Evolutionary conservation across 1,284 basidiomycete genomes (phyloP).

Genomic region (Volvariella surrecta): DNA sequence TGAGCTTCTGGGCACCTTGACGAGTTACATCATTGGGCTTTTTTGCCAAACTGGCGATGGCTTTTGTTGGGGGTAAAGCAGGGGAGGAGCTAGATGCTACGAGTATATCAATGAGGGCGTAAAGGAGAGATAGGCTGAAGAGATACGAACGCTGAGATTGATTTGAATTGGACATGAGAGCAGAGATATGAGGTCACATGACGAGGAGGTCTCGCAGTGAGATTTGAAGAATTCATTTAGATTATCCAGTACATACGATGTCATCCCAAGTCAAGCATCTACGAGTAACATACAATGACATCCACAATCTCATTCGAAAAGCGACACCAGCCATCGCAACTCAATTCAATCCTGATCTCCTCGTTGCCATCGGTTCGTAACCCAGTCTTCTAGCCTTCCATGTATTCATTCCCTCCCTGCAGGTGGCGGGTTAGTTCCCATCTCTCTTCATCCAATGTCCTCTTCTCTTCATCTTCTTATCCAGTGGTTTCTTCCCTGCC

Average conservation of each 20-base stretch:
- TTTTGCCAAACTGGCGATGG: constrained; percentile 66
- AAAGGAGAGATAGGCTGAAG: neutral
- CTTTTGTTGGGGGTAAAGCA: constrained; percentile 33
- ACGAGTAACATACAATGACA: constrained; percentile 75
- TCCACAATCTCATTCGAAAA: constrained; percentile 71
- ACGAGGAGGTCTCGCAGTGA: constrained; percentile 1
- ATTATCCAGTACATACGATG: constrained; percentile 20
- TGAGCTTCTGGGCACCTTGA: constrained; percentile 64
- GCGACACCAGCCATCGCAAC: constrained; percentile 51
- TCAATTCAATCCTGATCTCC: constrained; percentile 69
- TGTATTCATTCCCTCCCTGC: neutral
- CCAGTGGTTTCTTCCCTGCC: constrained; percentile 89
- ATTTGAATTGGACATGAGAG: constrained; percentile 17
- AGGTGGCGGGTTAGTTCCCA: constrained; percentile 69
- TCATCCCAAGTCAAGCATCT: constrained; percentile 45
- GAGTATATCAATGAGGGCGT: too few species aligned
- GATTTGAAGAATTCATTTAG: constrained; percentile 6
- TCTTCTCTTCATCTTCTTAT: constrained; percentile 10
- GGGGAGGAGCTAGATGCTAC: too few species aligned
- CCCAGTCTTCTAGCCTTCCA: constrained; percentile 6
- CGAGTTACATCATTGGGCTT: constrained; percentile 62
- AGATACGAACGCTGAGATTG: neutral
- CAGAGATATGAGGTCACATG: constrained; percentile 5
- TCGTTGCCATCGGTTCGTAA: constrained; percentile 71
- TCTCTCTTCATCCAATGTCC: constrained; percentile 6